Evolutionary conservation across 192 early-diverging fungal genomes (phyloP).

Genomic region (Coemansia sp.): DNA sequence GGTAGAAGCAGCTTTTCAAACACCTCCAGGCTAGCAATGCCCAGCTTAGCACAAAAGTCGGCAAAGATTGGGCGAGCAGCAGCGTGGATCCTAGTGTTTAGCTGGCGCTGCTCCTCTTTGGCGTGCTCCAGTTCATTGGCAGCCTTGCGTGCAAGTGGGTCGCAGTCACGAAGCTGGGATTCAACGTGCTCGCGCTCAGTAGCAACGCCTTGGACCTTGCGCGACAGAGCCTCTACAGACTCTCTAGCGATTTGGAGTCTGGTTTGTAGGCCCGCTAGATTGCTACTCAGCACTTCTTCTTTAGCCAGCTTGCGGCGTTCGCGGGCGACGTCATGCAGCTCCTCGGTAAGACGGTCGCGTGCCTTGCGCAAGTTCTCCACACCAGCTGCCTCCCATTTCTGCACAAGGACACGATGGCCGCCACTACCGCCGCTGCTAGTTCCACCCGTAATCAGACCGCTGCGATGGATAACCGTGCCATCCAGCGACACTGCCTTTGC

Average conservation of each 20-base stretch:
- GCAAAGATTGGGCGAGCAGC: slow-evolving; percentile 74
- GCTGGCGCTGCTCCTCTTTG: slow-evolving; percentile 36
- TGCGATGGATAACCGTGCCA: slow-evolving; percentile 93
- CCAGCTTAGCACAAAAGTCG: slow-evolving; percentile 72
- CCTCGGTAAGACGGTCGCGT: slow-evolving; percentile 65
- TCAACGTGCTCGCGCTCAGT: slow-evolving; percentile 61
- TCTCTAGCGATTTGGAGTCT: slow-evolving; percentile 61
- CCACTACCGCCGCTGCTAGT: slow-evolving; percentile 48
- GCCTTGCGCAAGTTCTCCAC: slow-evolving; percentile 74
- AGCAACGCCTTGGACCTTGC: slow-evolving; percentile 61
- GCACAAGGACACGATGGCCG: slow-evolving; percentile 43
- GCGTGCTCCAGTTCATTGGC: slow-evolving; percentile 50
- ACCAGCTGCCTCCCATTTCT: slow-evolving; percentile 86
- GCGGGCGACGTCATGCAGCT: slow-evolving; percentile 71
- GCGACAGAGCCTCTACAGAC: slow-evolving; percentile 49
- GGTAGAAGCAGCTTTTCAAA: slow-evolving; percentile 78
- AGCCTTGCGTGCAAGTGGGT: slow-evolving; percentile 21
- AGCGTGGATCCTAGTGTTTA: slow-evolving; percentile 51
- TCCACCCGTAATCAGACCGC: slow-evolving; percentile 92
- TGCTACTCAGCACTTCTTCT: slow-evolving; percentile 60
- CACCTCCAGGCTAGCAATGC: slow-evolving; percentile 76
- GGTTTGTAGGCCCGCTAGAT: slow-evolving; percentile 61
- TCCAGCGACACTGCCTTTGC: slow-evolving; percentile 93
- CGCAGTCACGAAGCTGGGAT: slow-evolving; percentile 17
- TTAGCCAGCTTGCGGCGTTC: slow-evolving; percentile 65